Base-by-base conservation (phyloP, 2,329 filamentous ascomycete species). In the Scedosporium minutisporum region DNA sequence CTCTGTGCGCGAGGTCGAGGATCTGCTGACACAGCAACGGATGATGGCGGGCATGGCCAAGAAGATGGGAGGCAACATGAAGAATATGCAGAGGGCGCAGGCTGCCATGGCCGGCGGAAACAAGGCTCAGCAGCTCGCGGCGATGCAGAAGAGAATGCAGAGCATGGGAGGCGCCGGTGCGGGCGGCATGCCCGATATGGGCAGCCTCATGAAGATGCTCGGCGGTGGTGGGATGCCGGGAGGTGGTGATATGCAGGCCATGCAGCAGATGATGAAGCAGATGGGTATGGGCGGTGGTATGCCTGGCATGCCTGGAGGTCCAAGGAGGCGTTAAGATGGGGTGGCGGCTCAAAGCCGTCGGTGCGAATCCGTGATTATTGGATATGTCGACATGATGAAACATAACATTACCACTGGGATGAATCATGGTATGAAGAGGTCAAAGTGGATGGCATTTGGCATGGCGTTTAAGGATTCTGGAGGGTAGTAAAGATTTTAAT, bases 11-110 rank as follows among this genome's bases (percentile, higher is more conserved):
- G 95, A 99, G 74, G 92, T 99, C 16, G 95, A 99, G 75, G 95
- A 99, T 71, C 80, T 99, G 6, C 83, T 99, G n/a, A 96, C 93
- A 0, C 95, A 99, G 76, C 93, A 97, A 74, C 88, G 91, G 69
- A 96, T 97, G 90, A 99, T 99, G 95, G 90, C 91, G 0, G 91
- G 91, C 64, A 97, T 99, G 92, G 95, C 95, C 58, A 99, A 97
- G 87, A 96, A 96, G 79, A 96, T 99, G 86, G 93, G 95, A 63
- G 93, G 93, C 46, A 93, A 91, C 73, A 96, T 96, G 89, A 95
- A 95, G 78, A 96, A 97, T 73, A 96, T 97, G 88, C 91, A 97
- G 74, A 87, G 88, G 60, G 93, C 93, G 0, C 93, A 97, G 75
- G 89, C 89, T 62, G 91, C 90, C 66, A 91, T 97, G 87, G 90